These are phyloP conservation scores for Corchorus olitorius DNA, from an alignment of 345 rosid species.

Conservation along the genomic window DNA sequence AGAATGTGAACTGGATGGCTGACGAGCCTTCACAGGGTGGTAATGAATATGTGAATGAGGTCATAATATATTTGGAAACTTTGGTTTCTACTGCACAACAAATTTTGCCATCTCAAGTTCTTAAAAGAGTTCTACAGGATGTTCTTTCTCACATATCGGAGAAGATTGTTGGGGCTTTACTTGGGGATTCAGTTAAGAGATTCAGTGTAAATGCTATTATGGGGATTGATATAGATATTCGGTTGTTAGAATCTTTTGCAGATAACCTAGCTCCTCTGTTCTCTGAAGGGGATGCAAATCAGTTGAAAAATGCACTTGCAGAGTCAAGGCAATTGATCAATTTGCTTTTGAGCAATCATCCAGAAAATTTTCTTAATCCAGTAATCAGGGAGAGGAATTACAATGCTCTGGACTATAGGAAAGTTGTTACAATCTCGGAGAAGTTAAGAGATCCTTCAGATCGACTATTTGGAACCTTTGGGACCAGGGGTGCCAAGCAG, in stretches of 20 bases:
- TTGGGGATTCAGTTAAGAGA: slow-evolving; percentile 81
- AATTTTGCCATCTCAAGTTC: slow-evolving; percentile 79
- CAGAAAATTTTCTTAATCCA: slow-evolving; percentile 83
- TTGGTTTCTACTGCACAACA: slow-evolving; percentile 96
- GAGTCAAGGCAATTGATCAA: slow-evolving; percentile 83
- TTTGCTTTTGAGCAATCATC: slow-evolving; percentile 85
- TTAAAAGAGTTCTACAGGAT: slow-evolving; percentile 76
- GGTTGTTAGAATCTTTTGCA: slow-evolving; percentile 82
- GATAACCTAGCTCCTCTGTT: slow-evolving; percentile 70
- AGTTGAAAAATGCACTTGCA: slow-evolving; percentile 76
- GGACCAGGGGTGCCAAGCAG: slow-evolving; percentile 80
- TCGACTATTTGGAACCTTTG: slow-evolving; percentile 87
- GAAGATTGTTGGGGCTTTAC: slow-evolving; percentile 64
- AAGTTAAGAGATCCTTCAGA: slow-evolving; percentile 91
- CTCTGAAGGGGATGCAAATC: slow-evolving; percentile 73
- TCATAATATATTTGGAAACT: slow-evolving; percentile 84
- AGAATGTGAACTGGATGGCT: slow-evolving; percentile 96
- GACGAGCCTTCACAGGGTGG: slow-evolving; percentile 79
- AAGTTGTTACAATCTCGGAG: slow-evolving; percentile 77
- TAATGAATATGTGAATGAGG: slow-evolving; percentile 95
- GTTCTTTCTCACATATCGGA: slow-evolving; percentile 90
- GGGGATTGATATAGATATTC: slow-evolving; percentile 83
- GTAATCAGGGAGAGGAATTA: slow-evolving; percentile 92
- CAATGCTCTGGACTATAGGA: slow-evolving; percentile 74
- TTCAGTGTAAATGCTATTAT: slow-evolving; percentile 74